Evolutionary conservation across 2,329 filamentous ascomycete species (phyloP), one percentile per base, ranked within the genome.

Genomic region (Fusarium longipes): DNA sequence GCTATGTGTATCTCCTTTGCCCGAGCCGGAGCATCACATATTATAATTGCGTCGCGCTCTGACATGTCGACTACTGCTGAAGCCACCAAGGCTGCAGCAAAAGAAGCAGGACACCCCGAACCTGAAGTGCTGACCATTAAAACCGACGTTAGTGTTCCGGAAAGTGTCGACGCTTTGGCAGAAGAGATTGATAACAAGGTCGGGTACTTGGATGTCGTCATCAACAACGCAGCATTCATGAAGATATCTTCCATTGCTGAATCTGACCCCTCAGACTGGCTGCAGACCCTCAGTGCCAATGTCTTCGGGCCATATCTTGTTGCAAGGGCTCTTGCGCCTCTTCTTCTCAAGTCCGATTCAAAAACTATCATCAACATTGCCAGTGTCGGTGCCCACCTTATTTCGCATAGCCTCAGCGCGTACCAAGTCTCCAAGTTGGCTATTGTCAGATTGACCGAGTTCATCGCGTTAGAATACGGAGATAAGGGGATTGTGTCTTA

Each of bases 371-470:
- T 62, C 9, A 62, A 62, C 6, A 45, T 62, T 14, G 48, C 55
- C 6, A 62, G 58, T 3, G 58, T 62, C 15, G 58, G 58, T 2
- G 58, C 58, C 8, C 58, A 63, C n/a, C 59, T 63, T 1, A 24
- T 69, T 4, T 64, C 57, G 1, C 63, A 55, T 1, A 32, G n/a
- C 6, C 30, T 67, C 3, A 70, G 66, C 35, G 51, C 57, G 1
- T 70, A 70, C 18, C 51, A 69, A 4, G 64, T 63, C 6, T 62
- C 66, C 0, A 69, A 69, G n/a, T n/a, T 70, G 4, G 66, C 66
- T 0, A 30, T 70, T 15, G 24, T 57, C 18, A 57, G 67, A 35
- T n/a, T 69, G 10, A 57, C 66, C 3, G 67, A 67, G 14, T 69
- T 69, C 4, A 49, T 64, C 14, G 47, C 50, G 3, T 22, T 36